These are phyloP conservation scores for Sporopachydermia quercuum DNA, from an alignment of 805 yeast species.

Conservation along the genomic window DNA sequence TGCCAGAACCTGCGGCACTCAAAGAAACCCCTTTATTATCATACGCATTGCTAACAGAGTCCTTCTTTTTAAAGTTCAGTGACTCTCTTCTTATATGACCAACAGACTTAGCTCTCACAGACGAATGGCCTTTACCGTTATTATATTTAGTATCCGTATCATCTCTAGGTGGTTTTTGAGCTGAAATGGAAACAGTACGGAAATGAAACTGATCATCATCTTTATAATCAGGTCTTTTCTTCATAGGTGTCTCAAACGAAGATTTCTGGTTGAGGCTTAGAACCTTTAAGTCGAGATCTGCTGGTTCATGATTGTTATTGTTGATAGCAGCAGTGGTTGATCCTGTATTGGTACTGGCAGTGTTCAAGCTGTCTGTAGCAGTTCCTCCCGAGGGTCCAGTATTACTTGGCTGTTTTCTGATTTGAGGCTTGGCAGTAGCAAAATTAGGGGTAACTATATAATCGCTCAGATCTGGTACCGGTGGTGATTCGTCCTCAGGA, in stretches of 20 bases:
- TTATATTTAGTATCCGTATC: slow-evolving; percentile 6
- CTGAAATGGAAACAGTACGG: slow-evolving; percentile 2
- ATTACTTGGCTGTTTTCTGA: neutral
- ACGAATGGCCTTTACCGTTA: slow-evolving; percentile 42
- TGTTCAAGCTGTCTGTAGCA: neutral
- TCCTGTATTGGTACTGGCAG: neutral
- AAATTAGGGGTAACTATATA: neutral
- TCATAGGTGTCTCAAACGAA: neutral
- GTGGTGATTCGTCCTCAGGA: neutral
- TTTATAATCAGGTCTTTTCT: neutral
- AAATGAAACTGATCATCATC: neutral
- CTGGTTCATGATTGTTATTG: neutral
- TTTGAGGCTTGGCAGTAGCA: neutral
- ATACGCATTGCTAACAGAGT: neutral
- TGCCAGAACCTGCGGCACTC: neutral
- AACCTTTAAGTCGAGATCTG: neutral
- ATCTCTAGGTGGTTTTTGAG: slow-evolving; percentile 6
- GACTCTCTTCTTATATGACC: slow-evolving; percentile 66
- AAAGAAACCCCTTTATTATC: neutral
- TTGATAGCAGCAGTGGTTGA: neutral
- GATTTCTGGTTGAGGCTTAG: too few species aligned
- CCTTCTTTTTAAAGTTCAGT: slow-evolving; percentile 9
- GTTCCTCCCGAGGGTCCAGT: neutral
- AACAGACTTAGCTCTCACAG: slow-evolving; percentile 78
- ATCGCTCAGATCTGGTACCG: neutral